Percentiles rank a stretch among this genome's conserved stretches.
Evolutionary conservation across 805 yeast genomes (phyloP).

Genomic region (Lipomyces mesembrius): DNA sequence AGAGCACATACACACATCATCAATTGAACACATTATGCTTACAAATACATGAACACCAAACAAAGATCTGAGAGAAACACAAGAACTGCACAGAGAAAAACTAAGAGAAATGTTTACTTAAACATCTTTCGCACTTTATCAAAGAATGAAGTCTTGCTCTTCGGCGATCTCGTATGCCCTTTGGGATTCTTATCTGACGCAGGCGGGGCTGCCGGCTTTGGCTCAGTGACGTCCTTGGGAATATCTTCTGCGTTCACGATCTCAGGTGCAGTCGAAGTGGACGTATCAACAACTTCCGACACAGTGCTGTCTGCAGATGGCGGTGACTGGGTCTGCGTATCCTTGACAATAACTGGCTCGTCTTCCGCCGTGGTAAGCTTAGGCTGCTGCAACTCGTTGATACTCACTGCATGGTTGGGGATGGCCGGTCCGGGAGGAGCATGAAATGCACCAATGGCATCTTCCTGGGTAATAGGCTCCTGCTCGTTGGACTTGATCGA

Average conservation of each 20-base stretch:
- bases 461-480: constrained; percentile 17
- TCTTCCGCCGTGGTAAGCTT: not conserved
- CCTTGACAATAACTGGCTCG: not conserved
- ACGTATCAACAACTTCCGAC: constrained; percentile 9
- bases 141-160: constrained; percentile 12
- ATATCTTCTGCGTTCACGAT: constrained; percentile 13
- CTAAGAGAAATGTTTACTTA: not conserved
- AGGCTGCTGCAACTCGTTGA: constrained; percentile 63
- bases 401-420: constrained; percentile 65
- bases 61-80: not conserved
- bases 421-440: constrained; percentile 69
- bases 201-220: not conserved
- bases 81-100: not conserved
- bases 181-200: not conserved
- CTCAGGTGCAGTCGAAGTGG: constrained; percentile 16
- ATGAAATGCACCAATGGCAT: constrained; percentile 19
- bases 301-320: constrained; percentile 10
- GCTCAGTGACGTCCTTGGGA: not conserved
- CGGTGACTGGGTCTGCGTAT: not conserved
- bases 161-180: constrained; percentile 3
- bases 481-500: not conserved
- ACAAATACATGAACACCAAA: not conserved
- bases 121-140: constrained; percentile 28
- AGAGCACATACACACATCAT: not conserved
- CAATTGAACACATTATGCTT: not conserved